These are phyloP conservation scores for Apiospora koreana DNA, from an alignment of 2,329 filamentous ascomycete genomes.

Conservation along the genomic window DNA sequence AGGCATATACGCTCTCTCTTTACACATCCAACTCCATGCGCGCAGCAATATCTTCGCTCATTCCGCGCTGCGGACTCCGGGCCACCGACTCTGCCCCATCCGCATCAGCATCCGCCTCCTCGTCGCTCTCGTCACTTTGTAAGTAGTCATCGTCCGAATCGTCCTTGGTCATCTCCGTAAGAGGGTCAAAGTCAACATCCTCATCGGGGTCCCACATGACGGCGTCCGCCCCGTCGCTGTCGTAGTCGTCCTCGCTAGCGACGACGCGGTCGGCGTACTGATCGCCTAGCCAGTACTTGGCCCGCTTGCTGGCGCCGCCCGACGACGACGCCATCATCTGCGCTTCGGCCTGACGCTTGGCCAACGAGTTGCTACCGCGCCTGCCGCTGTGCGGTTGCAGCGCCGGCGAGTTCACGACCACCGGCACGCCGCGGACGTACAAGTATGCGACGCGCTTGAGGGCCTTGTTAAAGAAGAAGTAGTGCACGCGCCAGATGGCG, in stretches of 20 bases:
- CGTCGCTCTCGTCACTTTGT: conserved; percentile 41
- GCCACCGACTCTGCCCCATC: conserved; percentile 36
- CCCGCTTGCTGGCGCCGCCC: conserved; percentile 72
- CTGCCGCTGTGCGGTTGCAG: conserved; percentile 25
- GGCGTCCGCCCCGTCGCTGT: conserved; percentile 38
- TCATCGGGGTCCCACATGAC: conserved; percentile 60
- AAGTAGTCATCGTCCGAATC: conserved; percentile 43
- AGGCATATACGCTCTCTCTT: background rate
- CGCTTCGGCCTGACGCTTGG: conserved; percentile 31
- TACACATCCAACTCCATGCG: conserved; percentile 56
- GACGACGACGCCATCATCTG: conserved; percentile 29
- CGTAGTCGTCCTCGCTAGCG: conserved; percentile 42
- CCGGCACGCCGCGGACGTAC: conserved; percentile 85
- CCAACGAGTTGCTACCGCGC: conserved; percentile 29
- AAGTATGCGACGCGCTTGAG: conserved; percentile 93
- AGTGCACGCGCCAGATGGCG: conserved; percentile 92
- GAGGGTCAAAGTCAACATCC: conserved; percentile 57
- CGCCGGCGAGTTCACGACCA: conserved; percentile 50
- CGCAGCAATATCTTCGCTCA: conserved; percentile 64
- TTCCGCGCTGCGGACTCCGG: conserved; percentile 50
- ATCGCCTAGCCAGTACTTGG: conserved; percentile 85
- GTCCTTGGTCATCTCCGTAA: conserved; percentile 50
- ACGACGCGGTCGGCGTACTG: conserved; percentile 51
- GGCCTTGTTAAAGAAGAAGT: conserved; percentile 96
- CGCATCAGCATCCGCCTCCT: conserved; percentile 40